A percentile compares a stretch with the other conserved stretches of the same genome.
These are phyloP conservation scores for Mortierella sp. DNA, from an alignment of 371 early-diverging fungal genomes.

Conservation along the genomic window DNA sequence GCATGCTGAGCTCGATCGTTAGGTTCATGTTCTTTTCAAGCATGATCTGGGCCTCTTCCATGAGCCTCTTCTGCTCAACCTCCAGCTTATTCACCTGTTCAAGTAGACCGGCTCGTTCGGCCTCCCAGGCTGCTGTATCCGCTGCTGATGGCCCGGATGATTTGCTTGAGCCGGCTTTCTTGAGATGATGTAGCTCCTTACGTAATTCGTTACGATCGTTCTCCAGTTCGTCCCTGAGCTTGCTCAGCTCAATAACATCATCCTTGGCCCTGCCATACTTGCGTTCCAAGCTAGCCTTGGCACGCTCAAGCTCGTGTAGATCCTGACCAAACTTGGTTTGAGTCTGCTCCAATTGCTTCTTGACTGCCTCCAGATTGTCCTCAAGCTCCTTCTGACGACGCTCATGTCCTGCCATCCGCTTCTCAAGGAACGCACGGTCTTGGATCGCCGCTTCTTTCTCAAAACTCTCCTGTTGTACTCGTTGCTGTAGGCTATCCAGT, in stretches of 20 bases:
- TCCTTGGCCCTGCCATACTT: conserved; percentile 42
- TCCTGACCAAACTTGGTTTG: conserved; percentile 44
- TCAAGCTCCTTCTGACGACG: conserved; percentile 48
- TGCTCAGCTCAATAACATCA: conserved; percentile 45
- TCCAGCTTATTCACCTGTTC: conserved; percentile 36
- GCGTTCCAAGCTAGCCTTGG: conserved; percentile 41
- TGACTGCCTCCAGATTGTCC: conserved; percentile 25
- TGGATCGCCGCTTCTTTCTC: conserved; percentile 49
- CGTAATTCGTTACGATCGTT: conserved; percentile 51
- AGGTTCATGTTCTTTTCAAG: conserved; percentile 54
- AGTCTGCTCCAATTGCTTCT: conserved; percentile 37
- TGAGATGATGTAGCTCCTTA: conserved; percentile 47
- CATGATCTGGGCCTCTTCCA: conserved; percentile 49
- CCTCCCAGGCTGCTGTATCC: conserved; percentile 38
- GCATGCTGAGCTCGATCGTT: conserved; percentile 53
- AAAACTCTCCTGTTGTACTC: conserved; percentile 30
- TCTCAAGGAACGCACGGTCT: conserved; percentile 44
- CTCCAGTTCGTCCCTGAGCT: conserved; percentile 43
- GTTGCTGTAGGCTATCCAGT: conserved; percentile 33
- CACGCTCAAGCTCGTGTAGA: conserved; percentile 43
- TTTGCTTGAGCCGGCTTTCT: conserved; percentile 20
- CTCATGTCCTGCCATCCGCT: conserved; percentile 45
- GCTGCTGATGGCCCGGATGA: conserved; percentile 2
- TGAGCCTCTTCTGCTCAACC: too few relatives aligned
- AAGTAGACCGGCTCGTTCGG: conserved; percentile 15